Evolutionary conservation across 1,284 basidiomycete species (phyloP).

Genomic region (Tilletia horrida): DNA sequence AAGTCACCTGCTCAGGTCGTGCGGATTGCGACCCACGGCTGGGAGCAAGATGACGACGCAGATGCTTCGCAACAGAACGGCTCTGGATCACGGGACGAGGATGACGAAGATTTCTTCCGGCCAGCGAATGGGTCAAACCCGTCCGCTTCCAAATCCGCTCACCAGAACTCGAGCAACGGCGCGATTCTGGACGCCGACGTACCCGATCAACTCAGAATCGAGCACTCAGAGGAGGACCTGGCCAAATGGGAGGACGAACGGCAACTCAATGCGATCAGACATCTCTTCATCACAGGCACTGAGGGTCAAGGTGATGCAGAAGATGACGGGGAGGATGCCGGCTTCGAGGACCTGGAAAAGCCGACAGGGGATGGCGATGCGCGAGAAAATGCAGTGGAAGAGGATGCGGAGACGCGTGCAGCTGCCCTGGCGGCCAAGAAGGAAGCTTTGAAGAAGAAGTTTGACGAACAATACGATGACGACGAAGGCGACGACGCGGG

Average conservation of each 20-base stretch:
- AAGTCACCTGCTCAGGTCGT: slow-evolving; percentile 72
- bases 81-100: slow-evolving; percentile 18
- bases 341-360: slow-evolving; percentile 26
- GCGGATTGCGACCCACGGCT: slow-evolving; percentile 28
- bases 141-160: slow-evolving; percentile 35
- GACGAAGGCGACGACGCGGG: slow-evolving; percentile 65
- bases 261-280: slow-evolving; percentile 77
- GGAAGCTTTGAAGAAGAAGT: slow-evolving; percentile 85
- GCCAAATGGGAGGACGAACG: slow-evolving; percentile 76
- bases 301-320: slow-evolving; percentile 54
- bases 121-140: slow-evolving; percentile 48
- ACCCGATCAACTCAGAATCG: slow-evolving; percentile 70
- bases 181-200: slow-evolving; percentile 56
- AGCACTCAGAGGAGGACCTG: slow-evolving; percentile 60
- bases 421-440: slow-evolving; percentile 76
- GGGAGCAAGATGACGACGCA: slow-evolving; percentile 25
- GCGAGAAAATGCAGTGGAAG: slow-evolving; percentile 28
- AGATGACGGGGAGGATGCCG: slow-evolving; percentile 42
- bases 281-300: slow-evolving; percentile 84
- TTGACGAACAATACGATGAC: slow-evolving; percentile 87
- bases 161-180: slow-evolving; percentile 54
- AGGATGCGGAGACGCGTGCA: slow-evolving; percentile 59
- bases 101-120: slow-evolving; percentile 70
- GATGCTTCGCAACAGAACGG: neutral
- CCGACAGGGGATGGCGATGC: slow-evolving; percentile 24